Base-by-base conservation (phyloP, 352 stramenopile species). In the Ophiocytium majus region DNA sequence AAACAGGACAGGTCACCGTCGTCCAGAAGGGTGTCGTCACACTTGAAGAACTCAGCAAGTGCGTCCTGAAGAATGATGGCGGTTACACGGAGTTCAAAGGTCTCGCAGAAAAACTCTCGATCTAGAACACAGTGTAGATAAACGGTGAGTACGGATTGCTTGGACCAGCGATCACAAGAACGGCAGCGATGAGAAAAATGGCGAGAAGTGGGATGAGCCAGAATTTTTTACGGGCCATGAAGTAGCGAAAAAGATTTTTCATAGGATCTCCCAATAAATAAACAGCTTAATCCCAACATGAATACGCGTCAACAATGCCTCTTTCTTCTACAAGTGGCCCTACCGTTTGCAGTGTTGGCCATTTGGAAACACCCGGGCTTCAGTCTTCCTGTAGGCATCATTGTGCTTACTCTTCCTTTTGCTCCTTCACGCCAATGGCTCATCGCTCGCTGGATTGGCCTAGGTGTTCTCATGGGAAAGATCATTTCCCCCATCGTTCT, bases 51-150 rank as follows among this genome's bases (percentile, higher is more conserved):
- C 23, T 71, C 57, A 71, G 19, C 19, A 28, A 71, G 28, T 71
- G 57, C 57, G 57, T 71, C 19, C 23, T 28, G 19, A 71, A 71
- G 57, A 28, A 23, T 28, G 57, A 71, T 28, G 28, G 28, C 28
- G 28, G 28, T 28, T 71, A 23, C 57, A 71, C 28, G 23, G 57
- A 71, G 57, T 71, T 23, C 57, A 71, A 71, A 28, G 28, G 19
- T 71, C 57, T 71, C 57, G 57, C 57, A 28, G 19, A 71, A 28
- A 71, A 23, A 23, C 57, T 71, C 57, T 71, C 57, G 57, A 71
- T 71, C 28, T 71, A 71, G n/a, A 71, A 71, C 19, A 71, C 57
- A 28, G 57, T 71, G 57, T 71, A 71, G 57, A 71, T 71, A 28
- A 71, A 71, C 23, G 57, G 57, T 23, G 57, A 71, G 28, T 71